These are phyloP conservation scores for Noccaea bulbosa DNA, from an alignment of 345 rosid species.

Conservation along the genomic window DNA sequence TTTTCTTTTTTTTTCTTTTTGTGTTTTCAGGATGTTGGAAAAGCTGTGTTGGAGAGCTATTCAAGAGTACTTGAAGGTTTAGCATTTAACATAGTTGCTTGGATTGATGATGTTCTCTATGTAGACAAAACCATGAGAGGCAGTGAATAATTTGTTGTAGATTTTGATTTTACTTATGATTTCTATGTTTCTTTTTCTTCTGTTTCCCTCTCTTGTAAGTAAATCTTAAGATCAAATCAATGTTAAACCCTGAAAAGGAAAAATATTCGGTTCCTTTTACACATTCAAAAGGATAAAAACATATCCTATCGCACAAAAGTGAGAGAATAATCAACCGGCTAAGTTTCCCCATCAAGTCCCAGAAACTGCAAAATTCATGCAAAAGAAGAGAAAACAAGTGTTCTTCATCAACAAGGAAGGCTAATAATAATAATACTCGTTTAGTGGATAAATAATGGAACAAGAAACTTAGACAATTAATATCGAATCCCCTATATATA, in stretches of 20 bases:
- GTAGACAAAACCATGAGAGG: constrained; percentile 60
- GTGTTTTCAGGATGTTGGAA: constrained; percentile 75
- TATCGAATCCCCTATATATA: constrained; percentile 42
- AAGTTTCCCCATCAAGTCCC: not conserved
- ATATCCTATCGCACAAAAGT: too few relatives aligned
- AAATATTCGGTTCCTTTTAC: not conserved
- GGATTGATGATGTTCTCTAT: constrained; percentile 80
- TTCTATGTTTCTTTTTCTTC: constrained; percentile 7
- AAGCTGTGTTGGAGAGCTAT: constrained; percentile 79
- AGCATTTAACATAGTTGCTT: constrained; percentile 80
- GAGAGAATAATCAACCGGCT: not conserved
- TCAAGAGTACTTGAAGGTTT: constrained; percentile 83
- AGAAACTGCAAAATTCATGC: not conserved
- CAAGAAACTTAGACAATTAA: constrained; percentile 39
- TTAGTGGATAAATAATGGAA: constrained; percentile 39
- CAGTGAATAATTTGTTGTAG: constrained; percentile 18
- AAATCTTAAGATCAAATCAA: not conserved
- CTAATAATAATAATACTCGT: constrained; percentile 28
- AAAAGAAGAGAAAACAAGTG: not conserved
- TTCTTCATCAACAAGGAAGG: constrained; percentile 13
- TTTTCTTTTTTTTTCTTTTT: not conserved
- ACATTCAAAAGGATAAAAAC: not conserved
- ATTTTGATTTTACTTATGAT: not conserved
- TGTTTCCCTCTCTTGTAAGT: constrained; percentile 24
- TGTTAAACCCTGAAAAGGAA: constrained; percentile 1